A percentile compares a stretch with the other conserved stretches of the same genome.
These are phyloP conservation scores for Mycena alexandri DNA, from an alignment of 768 basidiomycete species.

Conservation along the genomic window DNA sequence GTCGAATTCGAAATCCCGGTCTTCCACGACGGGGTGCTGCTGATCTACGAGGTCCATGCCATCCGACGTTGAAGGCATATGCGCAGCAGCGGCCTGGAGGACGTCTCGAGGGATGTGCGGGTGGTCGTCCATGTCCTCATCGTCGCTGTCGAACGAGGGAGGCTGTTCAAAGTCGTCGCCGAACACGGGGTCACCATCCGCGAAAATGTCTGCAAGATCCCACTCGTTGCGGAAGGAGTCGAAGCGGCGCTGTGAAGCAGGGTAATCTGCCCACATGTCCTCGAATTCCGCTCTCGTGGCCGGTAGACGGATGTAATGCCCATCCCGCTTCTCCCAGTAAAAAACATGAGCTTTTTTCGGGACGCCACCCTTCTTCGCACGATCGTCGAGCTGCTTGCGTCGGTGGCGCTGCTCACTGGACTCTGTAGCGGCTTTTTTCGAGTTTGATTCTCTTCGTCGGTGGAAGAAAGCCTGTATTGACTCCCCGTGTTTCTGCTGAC, in stretches of 20 bases:
- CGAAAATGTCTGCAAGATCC: conserved; percentile 10
- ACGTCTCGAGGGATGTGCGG: neutral
- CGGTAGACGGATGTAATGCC: too few relatives aligned
- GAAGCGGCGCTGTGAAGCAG: conserved; percentile 6
- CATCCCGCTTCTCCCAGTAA: too few relatives aligned
- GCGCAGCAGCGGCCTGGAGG: neutral
- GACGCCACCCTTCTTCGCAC: neutral
- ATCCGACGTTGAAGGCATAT: neutral
- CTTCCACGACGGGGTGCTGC: too few relatives aligned
- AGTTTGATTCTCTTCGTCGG: neutral
- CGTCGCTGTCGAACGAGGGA: neutral
- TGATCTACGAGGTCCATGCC: too few relatives aligned
- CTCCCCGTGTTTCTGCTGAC: neutral
- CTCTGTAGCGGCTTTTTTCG: neutral
- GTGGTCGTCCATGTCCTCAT: neutral
- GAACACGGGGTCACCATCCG: neutral
- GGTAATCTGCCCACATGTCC: neutral
- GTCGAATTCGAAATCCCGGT: too few relatives aligned
- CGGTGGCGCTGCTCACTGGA: neutral
- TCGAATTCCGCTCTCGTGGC: too few relatives aligned
- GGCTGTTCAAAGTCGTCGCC: neutral
- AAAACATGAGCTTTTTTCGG: conserved; percentile 3
- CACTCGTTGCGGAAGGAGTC: neutral
- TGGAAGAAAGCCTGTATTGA: conserved; percentile 5
- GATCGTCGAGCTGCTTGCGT: neutral